A percentile compares a stretch with the other conserved stretches of the same genome.
Conservation (phyloP, 768 basidiomycete species). For the Serendipita sp. region DNA sequence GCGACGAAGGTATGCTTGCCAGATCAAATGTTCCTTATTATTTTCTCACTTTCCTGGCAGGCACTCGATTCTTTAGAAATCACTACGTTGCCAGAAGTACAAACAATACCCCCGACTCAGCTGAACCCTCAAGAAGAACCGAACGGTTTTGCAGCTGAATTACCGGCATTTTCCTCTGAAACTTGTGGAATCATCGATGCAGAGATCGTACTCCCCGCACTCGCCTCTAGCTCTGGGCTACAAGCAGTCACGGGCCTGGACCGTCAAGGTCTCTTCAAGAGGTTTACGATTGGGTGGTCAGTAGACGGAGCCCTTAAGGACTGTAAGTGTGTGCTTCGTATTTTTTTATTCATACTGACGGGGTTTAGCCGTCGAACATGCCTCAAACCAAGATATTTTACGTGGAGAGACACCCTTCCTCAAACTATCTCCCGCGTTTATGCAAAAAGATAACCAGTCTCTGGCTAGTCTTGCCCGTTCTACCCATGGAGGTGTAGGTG, state of each 20-base stretch:
- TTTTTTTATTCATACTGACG: background rate
- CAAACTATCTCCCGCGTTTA: constrained; percentile 68
- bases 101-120: constrained; percentile 20
- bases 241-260: constrained; percentile 53
- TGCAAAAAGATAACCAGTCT: constrained; percentile 84
- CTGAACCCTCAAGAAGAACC: constrained; percentile 31
- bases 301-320: constrained; percentile 56
- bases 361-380: constrained; percentile 36
- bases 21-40: background rate
- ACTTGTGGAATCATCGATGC: constrained; percentile 24
- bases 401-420: constrained; percentile 60
- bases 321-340: constrained; percentile 33
- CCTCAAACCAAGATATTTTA: constrained; percentile 35
- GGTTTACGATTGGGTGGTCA: constrained; percentile 50
- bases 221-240: constrained; percentile 36
- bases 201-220: constrained; percentile 35
- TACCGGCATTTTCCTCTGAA: constrained; percentile 12
- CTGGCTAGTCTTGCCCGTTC: constrained; percentile 69
- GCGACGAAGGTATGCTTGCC: constrained; percentile 36
- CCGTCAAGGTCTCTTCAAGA: constrained; percentile 33
- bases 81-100: constrained; percentile 20
- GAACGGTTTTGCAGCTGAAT: constrained; percentile 24
- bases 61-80: constrained; percentile 28
- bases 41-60: constrained; percentile 19
- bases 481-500: constrained; percentile 56